These are phyloP conservation scores for Penicillium sp. DNA, from an alignment of 2,329 filamentous ascomycete species.

Conservation along the genomic window DNA sequence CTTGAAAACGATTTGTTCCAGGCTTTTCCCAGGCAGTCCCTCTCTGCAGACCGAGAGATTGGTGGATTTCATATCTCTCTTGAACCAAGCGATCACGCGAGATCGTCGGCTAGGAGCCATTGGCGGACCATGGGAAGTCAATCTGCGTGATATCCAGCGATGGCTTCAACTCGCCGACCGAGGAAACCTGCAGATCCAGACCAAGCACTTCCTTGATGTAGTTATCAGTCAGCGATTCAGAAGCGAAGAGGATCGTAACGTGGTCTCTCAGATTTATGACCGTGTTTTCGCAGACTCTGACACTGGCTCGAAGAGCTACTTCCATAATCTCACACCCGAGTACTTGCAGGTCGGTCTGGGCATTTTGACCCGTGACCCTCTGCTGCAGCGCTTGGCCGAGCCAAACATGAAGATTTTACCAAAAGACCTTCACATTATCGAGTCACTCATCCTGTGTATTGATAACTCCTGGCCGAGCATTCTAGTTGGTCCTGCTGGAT, in stretches of 20 bases:
- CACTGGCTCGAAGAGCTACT: constrained; percentile 56
- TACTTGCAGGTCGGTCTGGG: constrained; percentile 79
- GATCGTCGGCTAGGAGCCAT: constrained; percentile 52
- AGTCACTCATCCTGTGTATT: constrained; percentile 83
- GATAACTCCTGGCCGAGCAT: constrained; percentile 87
- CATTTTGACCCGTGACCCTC: constrained; percentile 59
- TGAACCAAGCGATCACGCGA: constrained; percentile 69
- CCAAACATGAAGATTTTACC: constrained; percentile 36
- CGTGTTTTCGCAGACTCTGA: constrained; percentile 57
- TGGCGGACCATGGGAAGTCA: constrained; percentile 91
- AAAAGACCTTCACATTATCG: constrained; percentile 64
- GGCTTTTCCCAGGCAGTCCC: constrained; percentile 67
- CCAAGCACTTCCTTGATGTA: constrained; percentile 74
- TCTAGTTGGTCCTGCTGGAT: constrained; percentile 77
- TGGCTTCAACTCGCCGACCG: constrained; percentile 75
- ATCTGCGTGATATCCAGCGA: constrained; percentile 81
- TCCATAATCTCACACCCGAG: constrained; percentile 65
- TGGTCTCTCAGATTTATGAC: constrained; percentile 65
- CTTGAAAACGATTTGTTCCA: constrained; percentile 74
- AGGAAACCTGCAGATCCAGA: constrained; percentile 58
- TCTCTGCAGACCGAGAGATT: constrained; percentile 61
- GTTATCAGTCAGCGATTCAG: constrained; percentile 88
- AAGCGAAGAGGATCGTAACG: constrained; percentile 62
- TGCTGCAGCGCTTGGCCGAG: constrained; percentile 36
- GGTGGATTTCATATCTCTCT: constrained; percentile 74